Evolutionary conservation across 73 alveolate species (phyloP), one percentile per base, ranked within the genome.

Genomic region (Symbiodinium natans): DNA sequence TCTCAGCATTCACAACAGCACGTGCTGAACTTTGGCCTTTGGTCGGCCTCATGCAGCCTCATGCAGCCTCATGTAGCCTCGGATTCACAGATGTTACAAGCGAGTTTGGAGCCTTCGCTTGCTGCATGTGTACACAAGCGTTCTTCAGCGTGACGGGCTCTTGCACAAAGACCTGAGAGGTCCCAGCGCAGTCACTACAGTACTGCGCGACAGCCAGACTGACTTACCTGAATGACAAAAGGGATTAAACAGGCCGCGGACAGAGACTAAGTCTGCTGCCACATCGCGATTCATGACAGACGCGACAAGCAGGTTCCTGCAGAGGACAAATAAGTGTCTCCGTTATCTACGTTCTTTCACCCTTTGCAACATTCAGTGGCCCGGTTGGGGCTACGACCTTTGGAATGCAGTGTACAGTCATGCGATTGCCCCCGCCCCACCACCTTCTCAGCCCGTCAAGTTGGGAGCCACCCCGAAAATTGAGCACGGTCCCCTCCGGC

Each of bases 201-300:
- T n/a, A n/a, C n/a, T 52, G 9, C 25, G 59, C 59, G 59, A 46
- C 25, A 52, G 68, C 8, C 71, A 52, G 23, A 29, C 71, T 52
- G 71, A n/a, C 71, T 52, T 29, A 52, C 31, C 21, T 4, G 56
- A 43, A 43, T 52, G 7, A 27, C 68, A 48, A 1, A 52, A 1
- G 23, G 71, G 25, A 13, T 21, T 56, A 11, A 56, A 56, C 25
- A 56, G 5, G 33, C 31, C 74, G 74, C 5, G 25, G 74, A 19
- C 33, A 8, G 74, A 5, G 25, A 21, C 2, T 63, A 29, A 63
- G 88, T 41, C 29, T 52, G 77, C 36, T 41, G 96, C 96, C 96
- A 90, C 96, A 29, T 90, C 96, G 38, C 96, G 96, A 52, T 90
- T 90, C 96, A 90, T 90, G 48, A 90, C 88, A 3, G 96, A 40